Base-by-base conservation (phyloP, 169 alveolate species). In the Cryptosporidium ubiquitum region DNA sequence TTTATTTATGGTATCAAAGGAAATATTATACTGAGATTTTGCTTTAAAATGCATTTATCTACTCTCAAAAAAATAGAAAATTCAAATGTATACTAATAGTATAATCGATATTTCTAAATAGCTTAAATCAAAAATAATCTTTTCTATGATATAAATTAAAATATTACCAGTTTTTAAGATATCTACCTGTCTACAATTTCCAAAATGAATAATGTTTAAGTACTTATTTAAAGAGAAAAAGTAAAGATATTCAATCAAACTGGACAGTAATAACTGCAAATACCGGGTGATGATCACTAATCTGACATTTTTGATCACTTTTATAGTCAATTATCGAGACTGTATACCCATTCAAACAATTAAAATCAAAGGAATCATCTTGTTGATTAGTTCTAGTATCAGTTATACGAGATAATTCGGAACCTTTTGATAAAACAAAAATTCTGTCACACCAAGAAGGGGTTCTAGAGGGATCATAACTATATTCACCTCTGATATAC, bases 391-490 rank as follows among this genome's bases (percentile, higher is more conserved):
- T 35, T 1, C 23, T 70, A 7, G 35, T 26, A 33, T 39, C 47
- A 0, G 58, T 49, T 3, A 6, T 55, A 23, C 35, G 5, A 7
- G 66, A n/a, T 3, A 10, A 7, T 26, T 55, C n/a, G 20, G 37
- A 55, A 26, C 16, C 10, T 0, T 55, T 55, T n/a, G 66, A 55
- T 2, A 49, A 58, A 1, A 69, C 49, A 5, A 95, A 75, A 35
- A 96, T 93, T 91, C 98, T 91, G 92, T 95, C 98, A 58, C 96
- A 94, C 97, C 98, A 97, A 0, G 99, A 96, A 33, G 99, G 99
- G 2, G 94, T 86, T 84, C 99, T 95, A 40, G 96, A 93, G 39
- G 93, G 92, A 44, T 96, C 97, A 91, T 96, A 96, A 39, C 61
- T 85, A 73, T 93, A 91, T 33, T 96, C 93, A 16, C 97, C 97